Evolutionary conservation across 2,329 filamentous ascomycete genomes (phyloP).

Genomic region (Cytospora piceicola): DNA sequence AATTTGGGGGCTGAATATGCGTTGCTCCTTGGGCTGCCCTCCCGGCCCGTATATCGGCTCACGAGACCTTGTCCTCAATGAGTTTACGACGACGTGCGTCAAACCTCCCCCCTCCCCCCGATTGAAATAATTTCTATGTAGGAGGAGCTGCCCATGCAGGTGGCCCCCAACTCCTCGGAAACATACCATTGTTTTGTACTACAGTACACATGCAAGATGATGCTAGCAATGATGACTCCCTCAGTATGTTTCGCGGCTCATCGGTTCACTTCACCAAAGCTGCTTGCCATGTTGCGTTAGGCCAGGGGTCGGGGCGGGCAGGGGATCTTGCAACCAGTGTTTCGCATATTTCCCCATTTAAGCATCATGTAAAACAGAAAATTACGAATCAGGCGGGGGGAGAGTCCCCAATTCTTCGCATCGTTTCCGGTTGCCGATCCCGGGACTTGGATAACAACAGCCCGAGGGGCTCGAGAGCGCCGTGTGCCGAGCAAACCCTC

Average conservation of each 20-base stretch:
- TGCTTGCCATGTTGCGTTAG: background rate
- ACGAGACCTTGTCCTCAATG: constrained; percentile 1
- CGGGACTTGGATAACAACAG: background rate
- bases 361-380: background rate
- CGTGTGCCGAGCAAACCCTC: no score
- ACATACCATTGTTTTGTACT: background rate
- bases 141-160: background rate
- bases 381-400: background rate
- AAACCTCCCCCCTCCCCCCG: background rate
- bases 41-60: constrained; percentile 10
- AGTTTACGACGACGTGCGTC: background rate
- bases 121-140: background rate
- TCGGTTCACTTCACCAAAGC: background rate
- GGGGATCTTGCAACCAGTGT: background rate
- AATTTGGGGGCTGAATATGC: background rate
- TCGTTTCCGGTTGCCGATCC: background rate
- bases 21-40: background rate
- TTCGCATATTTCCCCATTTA: background rate
- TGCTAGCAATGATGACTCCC: background rate
- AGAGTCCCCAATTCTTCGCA: no score
- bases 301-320: background rate
- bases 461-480: background rate
- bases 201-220: constrained; percentile 1
- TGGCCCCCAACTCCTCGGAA: background rate
- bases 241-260: background rate